A percentile compares a stretch with the other conserved stretches of the same genome.
These are phyloP conservation scores for Diplodia mutila DNA, from an alignment of 2,329 filamentous ascomycete genomes.

Conservation along the genomic window DNA sequence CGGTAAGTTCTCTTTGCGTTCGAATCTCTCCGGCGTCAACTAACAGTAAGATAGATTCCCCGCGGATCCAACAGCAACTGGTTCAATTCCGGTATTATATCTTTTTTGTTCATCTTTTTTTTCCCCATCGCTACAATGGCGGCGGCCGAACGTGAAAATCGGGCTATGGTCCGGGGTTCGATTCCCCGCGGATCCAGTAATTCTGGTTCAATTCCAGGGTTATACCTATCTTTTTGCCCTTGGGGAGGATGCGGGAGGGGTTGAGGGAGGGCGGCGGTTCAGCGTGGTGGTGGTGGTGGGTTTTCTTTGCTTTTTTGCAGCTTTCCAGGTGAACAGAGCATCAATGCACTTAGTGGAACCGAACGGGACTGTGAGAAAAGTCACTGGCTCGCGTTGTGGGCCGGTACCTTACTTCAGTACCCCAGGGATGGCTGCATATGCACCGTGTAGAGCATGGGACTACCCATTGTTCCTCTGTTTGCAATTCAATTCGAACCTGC, in stretches of 20 bases:
- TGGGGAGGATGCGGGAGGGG: not conserved
- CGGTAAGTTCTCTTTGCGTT: not conserved
- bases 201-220: not conserved
- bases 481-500: not conserved
- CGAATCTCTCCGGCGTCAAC: no score
- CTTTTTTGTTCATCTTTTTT: not conserved
- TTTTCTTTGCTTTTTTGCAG: not conserved
- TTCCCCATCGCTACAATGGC: no score
- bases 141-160: no score
- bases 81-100: not conserved
- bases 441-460: not conserved
- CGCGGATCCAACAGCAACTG: not conserved
- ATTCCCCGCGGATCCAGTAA: conserved; percentile 3
- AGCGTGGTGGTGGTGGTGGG: not conserved
- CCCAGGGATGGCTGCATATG: not conserved
- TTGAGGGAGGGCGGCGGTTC: not conserved
- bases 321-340: not conserved
- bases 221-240: no score
- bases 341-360: not conserved
- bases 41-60: not conserved
- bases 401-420: not conserved
- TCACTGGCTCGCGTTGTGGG: not conserved
- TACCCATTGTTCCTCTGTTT: not conserved
- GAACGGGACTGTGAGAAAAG: not conserved
- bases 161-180: conserved; percentile 2